Percentiles rank a stretch among this genome's conserved stretches.
phyloP scores from a whole-genome alignment of 495 filamentous ascomycete genomes.

The Neurospora sp. region DNA sequence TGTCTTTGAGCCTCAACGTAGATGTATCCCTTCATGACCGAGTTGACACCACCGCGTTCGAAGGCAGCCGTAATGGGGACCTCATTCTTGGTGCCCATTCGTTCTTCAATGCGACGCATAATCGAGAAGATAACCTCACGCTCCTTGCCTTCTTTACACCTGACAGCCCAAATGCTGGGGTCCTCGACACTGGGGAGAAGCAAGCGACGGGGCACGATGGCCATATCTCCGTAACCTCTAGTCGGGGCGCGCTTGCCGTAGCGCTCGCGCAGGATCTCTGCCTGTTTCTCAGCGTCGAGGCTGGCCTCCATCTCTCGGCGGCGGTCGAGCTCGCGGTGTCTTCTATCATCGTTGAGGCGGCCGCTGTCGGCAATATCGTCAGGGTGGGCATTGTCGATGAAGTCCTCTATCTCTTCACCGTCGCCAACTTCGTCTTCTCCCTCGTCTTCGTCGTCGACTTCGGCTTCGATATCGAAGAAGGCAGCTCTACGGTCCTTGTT shows the following conservation, averaged over 20 bases:
- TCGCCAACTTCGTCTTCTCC: slow-evolving; percentile 80
- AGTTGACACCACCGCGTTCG: slow-evolving; percentile 63
- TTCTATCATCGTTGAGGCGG: slow-evolving; percentile 76
- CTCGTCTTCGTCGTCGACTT: slow-evolving; percentile 93
- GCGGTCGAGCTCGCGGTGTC: slow-evolving; percentile 90
- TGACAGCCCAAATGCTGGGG: slow-evolving; percentile 90
- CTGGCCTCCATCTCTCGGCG: slow-evolving; percentile 74
- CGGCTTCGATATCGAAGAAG: slow-evolving; percentile 94
- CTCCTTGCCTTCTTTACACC: slow-evolving; percentile 91
- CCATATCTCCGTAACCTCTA: slow-evolving; percentile 43
- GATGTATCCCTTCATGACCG: slow-evolving; percentile 80
- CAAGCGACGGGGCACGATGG: slow-evolving; percentile 73
- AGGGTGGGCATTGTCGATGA: slow-evolving; percentile 81
- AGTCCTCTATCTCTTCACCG: slow-evolving; percentile 70
- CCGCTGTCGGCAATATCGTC: slow-evolving; percentile 78
- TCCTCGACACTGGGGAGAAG: slow-evolving; percentile 91
- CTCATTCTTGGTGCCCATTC: slow-evolving; percentile 59
- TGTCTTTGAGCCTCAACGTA: slow-evolving; percentile 87
- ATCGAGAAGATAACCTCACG: slow-evolving; percentile 77
- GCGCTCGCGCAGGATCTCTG: slow-evolving; percentile 70
- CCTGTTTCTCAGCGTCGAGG: slow-evolving; percentile 89
- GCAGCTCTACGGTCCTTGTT: slow-evolving; percentile 54
- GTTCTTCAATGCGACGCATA: slow-evolving; percentile 77
- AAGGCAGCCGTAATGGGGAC: slow-evolving; percentile 79
- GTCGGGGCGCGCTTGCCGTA: slow-evolving; percentile 52